phyloP scores from a whole-genome alignment of 2,329 filamentous ascomycete genomes.

The Fusarium sublunatum region DNA sequence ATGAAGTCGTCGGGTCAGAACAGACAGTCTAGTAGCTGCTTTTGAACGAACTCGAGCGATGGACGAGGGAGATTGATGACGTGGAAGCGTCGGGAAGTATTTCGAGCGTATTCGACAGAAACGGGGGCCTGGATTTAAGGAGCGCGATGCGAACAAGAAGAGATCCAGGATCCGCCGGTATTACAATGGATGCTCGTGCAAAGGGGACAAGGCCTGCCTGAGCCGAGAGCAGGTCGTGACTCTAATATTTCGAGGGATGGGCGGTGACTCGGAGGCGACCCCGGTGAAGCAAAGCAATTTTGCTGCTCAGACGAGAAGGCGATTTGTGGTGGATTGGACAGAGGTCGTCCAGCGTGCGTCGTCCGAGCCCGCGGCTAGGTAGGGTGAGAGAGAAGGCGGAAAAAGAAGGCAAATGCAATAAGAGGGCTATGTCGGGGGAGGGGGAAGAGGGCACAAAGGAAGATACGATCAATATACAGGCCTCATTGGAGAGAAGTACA shows the following conservation, averaged over 20 bases:
- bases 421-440: conserved; percentile 29
- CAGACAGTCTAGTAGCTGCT: conserved; percentile 35
- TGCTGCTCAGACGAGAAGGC: conserved; percentile 40
- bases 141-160: conserved; percentile 46
- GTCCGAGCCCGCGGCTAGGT: conserved; percentile 45
- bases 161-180: conserved; percentile 49
- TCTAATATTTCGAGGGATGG: conserved; percentile 35
- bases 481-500: conserved; percentile 49
- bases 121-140: conserved; percentile 42
- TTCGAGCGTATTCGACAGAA: conserved; percentile 41
- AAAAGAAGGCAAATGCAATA: conserved; percentile 41
- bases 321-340: conserved; percentile 39
- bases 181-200: conserved; percentile 51
- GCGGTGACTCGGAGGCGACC: conserved; percentile 23
- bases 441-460: conserved; percentile 45
- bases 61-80: conserved; percentile 25
- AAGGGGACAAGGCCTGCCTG: conserved; percentile 39
- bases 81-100: conserved; percentile 31
- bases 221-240: conserved; percentile 36
- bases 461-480: conserved; percentile 54
- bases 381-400: conserved; percentile 25
- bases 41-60: conserved; percentile 25
- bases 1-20: conserved; percentile 19
- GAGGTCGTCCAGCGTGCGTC: conserved; percentile 46
- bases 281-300: conserved; percentile 40